Base-by-base conservation (phyloP, 2,329 filamentous ascomycete species). In the Plectosphaerella cucumerina region DNA sequence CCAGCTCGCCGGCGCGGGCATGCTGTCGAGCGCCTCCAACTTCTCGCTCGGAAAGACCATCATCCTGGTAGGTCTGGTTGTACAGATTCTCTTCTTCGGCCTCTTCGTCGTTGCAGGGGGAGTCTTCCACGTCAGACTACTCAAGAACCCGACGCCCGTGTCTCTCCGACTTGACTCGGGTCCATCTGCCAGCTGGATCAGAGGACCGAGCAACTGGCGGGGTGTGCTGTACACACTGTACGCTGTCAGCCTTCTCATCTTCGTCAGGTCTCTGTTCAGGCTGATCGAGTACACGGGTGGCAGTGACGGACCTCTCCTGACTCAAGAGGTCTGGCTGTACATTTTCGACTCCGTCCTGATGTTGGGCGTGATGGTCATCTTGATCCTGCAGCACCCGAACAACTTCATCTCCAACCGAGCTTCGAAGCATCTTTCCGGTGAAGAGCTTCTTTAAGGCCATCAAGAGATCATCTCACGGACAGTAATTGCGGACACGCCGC, bases 31-130 rank as follows among this genome's bases (percentile, higher is more conserved):
- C 41, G 21, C 17, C n/a, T 34, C 15, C 18, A 8, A 43, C 17
- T 8, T 4, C 8, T 17, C 8, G 6, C 44, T n/a, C 17, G n/a
- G 22, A 18, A 18, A 11, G 3, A 17, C 17, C 12, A 64, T 83
- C 43, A 74, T 83, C 5, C 63, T 83, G 9, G 74, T 60, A 3
- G 81, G 81, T 2, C 63, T 85, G 1, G 62, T 75, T 12, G 63
- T 83, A 5, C 81, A 85, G 58, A 70, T 84, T 17, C 42, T 80
- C n/a, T 73, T 78, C 52, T 82, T 84, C 49, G 68, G 69, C 1
- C 65, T 81, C 49, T 84, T 85, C 58, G 65, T 81, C 34, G 46
- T 74, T 2, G 68, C 73, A 0, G 71, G 76, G 0, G 58, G 70
- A 3, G 56, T 75, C 1, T 81, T 81, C 60, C 74, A 82, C 53